Evolutionary conservation across 2,329 filamentous ascomycete genomes (phyloP).

Genomic region (Coniochaeta hoffmannii): DNA sequence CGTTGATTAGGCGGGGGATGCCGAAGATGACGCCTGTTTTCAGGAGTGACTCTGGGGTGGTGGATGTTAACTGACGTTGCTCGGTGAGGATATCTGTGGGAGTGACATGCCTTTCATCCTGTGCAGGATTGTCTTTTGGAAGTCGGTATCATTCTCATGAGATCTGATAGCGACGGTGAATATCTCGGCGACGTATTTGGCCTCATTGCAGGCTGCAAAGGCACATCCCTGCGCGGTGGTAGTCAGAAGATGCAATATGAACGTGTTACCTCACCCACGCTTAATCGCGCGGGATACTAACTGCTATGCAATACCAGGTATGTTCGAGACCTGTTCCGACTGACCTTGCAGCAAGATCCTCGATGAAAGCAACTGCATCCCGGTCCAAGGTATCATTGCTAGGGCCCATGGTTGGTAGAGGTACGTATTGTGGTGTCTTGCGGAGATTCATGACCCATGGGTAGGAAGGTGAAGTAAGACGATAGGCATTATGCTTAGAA

Average conservation of each 20-base stretch:
- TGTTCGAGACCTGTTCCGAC: neutral
- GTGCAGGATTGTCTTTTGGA: constrained; percentile 5
- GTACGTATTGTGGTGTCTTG: neutral
- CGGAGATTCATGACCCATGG: too few relatives aligned
- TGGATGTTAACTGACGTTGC: neutral
- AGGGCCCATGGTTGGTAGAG: neutral
- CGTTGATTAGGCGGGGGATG: constrained; percentile 19
- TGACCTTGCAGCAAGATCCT: neutral
- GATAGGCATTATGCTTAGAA: too few relatives aligned
- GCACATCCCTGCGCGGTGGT: constrained; percentile 2
- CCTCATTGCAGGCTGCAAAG: constrained; percentile 9
- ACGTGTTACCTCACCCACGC: neutral
- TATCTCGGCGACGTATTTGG: constrained; percentile 7
- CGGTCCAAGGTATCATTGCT: neutral
- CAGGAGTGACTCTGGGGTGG: constrained; percentile 11
- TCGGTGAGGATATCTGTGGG: neutral
- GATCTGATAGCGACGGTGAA: constrained; percentile 3
- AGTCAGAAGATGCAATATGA: neutral
- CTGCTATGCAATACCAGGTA: constrained; percentile 4
- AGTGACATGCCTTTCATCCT: constrained; percentile 7
- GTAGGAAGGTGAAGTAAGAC: neutral
- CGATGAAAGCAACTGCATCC: neutral
- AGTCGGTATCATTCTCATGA: neutral
- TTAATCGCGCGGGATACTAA: neutral
- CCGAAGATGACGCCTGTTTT: constrained; percentile 20